phyloP scores from a whole-genome alignment of 306 rosid genomes.

The Gynostemma pentaphyllum region DNA sequence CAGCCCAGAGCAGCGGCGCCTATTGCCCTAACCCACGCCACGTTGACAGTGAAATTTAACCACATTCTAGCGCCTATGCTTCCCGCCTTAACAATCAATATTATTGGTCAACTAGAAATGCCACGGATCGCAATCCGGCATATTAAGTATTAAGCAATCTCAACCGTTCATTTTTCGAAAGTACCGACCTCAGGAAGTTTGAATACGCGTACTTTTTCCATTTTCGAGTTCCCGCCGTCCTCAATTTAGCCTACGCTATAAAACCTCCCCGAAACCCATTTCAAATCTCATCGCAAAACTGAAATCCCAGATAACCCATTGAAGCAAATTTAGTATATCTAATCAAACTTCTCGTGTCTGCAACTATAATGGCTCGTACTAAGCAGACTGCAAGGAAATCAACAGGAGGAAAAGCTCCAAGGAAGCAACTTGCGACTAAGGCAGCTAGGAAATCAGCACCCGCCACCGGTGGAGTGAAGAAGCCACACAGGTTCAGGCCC shows the following conservation, averaged over 20 bases:
- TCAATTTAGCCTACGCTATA: neutral
- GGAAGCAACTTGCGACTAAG: slow-evolving; percentile 8
- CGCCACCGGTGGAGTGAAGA: slow-evolving; percentile 4
- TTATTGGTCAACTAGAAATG: neutral
- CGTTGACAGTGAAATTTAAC: too few species aligned
- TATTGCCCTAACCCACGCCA: too few species aligned
- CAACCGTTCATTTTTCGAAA: neutral
- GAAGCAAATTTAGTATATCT: neutral
- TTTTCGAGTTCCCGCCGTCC: slow-evolving; percentile 3
- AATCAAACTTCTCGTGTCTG: neutral
- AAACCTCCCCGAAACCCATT: neutral
- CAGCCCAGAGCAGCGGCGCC: too few species aligned
- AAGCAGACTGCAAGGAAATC: slow-evolving; percentile 5
- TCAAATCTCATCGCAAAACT: neutral
- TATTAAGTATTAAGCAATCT: neutral
- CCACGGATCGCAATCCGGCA: neutral
- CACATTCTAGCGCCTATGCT: too few species aligned
- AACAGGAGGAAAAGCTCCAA: slow-evolving; percentile 7
- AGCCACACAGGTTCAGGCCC: slow-evolving; percentile 8
- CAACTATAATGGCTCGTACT: neutral
- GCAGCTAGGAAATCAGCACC: slow-evolving; percentile 2
- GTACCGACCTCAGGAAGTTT: neutral
- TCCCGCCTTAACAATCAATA: too few species aligned
- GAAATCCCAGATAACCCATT: too few species aligned
- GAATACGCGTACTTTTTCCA: neutral